These are phyloP conservation scores for Plasmodium coatneyi DNA, from an alignment of 169 alveolate species.

Conservation along the genomic window DNA sequence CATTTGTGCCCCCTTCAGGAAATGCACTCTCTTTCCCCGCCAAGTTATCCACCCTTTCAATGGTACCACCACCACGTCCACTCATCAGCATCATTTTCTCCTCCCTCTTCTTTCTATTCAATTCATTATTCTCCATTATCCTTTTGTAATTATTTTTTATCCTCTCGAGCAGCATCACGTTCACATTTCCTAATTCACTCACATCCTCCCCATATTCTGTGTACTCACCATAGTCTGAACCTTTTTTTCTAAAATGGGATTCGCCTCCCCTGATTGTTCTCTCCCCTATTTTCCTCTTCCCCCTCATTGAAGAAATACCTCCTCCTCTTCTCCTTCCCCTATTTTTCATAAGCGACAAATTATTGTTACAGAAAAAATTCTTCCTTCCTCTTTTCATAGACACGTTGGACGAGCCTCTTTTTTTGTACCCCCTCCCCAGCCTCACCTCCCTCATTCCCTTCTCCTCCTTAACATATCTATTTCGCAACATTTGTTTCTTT, in stretches of 20 bases:
- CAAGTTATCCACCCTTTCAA: background rate
- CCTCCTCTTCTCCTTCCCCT: conserved; percentile 9
- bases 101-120: conserved; percentile 30
- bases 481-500: background rate
- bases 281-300: background rate
- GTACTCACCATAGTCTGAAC: background rate
- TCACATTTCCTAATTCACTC: conserved; percentile 30
- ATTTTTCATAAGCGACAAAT: conserved; percentile 12
- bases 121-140: conserved; percentile 4
- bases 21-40: background rate
- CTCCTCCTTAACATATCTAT: background rate
- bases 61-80: background rate
- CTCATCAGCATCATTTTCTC: background rate
- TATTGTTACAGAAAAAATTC: conserved; percentile 33
- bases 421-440: background rate
- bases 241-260: background rate
- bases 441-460: background rate
- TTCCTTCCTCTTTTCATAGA: background rate
- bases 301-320: conserved; percentile 5
- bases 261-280: background rate
- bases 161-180: conserved; percentile 52
- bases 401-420: background rate
- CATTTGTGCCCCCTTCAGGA: background rate
- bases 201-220: conserved; percentile 10
- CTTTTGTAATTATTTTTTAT: conserved; percentile 55